These are phyloP conservation scores for Thalassiosira pacifica DNA, from an alignment of 352 stramenopile genomes.

Conservation along the genomic window DNA sequence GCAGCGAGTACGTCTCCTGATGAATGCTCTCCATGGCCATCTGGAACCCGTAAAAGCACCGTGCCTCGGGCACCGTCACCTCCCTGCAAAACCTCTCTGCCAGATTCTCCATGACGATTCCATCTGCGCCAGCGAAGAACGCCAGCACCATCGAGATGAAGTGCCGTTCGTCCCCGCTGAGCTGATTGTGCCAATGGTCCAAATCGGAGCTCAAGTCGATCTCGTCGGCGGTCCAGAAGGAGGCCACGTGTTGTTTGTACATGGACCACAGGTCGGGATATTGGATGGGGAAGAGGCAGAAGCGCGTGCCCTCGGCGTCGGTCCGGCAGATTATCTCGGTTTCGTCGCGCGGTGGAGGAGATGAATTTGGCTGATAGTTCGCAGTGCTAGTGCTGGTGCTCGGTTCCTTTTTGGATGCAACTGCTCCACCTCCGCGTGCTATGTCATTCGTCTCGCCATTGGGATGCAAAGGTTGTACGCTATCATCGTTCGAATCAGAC, in stretches of 20 bases:
- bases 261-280: slow-evolving; percentile 86
- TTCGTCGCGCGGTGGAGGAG: slow-evolving; percentile 17
- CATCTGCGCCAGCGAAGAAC: slow-evolving; percentile 88
- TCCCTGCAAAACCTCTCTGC: slow-evolving; percentile 84
- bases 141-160: slow-evolving; percentile 87
- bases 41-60: slow-evolving; percentile 89
- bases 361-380: no score
- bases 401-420: no score
- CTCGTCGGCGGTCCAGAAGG: slow-evolving; percentile 90
- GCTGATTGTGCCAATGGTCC: slow-evolving; percentile 80
- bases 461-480: not conserved
- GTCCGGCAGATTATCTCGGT: slow-evolving; percentile 73
- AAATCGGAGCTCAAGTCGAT: slow-evolving; percentile 86
- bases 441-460: slow-evolving; percentile 13
- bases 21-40: slow-evolving; percentile 89
- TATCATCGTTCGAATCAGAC: slow-evolving; percentile 27
- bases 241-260: slow-evolving; percentile 88
- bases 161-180: slow-evolving; percentile 80
- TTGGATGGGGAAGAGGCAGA: slow-evolving; percentile 86
- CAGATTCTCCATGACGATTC: slow-evolving; percentile 88
- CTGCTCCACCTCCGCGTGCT: slow-evolving; percentile 16
- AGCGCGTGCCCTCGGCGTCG: slow-evolving; percentile 77
- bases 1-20: slow-evolving; percentile 86
- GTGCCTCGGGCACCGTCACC: slow-evolving; percentile 84
- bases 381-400: no score